A percentile compares a stretch with the other conserved stretches of the same genome.
Conservation (phyloP, 352 stramenopile genomes). For the Phytophthora palmivora region DNA sequence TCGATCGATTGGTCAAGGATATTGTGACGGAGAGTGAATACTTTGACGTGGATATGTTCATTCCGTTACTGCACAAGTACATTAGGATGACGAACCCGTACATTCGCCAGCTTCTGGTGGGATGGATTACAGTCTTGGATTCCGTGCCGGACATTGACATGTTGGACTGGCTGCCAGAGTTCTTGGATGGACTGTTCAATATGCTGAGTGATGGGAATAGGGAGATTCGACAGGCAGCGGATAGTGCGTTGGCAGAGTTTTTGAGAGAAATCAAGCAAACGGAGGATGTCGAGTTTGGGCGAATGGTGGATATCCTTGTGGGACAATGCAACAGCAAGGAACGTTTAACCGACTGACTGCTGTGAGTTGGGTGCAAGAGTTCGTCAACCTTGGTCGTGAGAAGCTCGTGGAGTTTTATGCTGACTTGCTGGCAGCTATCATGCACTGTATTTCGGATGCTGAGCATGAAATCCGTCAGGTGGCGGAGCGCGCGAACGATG, state of each 20-base stretch:
- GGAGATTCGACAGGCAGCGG: slow-evolving; percentile 97
- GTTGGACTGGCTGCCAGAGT: slow-evolving; percentile 98
- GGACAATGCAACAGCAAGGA: slow-evolving; percentile 98
- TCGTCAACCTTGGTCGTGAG: slow-evolving; percentile 96
- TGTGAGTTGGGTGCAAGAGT: slow-evolving; percentile 98
- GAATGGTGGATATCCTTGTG: slow-evolving; percentile 98
- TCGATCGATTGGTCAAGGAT: slow-evolving; percentile 96
- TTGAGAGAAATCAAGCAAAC: slow-evolving; percentile 97
- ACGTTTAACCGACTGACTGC: slow-evolving; percentile 97
- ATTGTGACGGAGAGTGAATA: slow-evolving; percentile 98
- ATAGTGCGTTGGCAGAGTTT: slow-evolving; percentile 95
- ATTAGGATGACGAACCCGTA: slow-evolving; percentile 99
- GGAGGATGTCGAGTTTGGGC: slow-evolving; percentile 97
- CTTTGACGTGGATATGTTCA: slow-evolving; percentile 99
- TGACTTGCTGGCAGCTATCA: slow-evolving; percentile 95
- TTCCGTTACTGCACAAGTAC: slow-evolving; percentile 99
- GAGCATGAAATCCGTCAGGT: slow-evolving; percentile 97
- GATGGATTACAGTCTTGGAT: slow-evolving; percentile 99
- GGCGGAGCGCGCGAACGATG: slow-evolving; percentile 97
- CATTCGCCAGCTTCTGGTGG: slow-evolving; percentile 98
- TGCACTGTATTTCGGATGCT: slow-evolving; percentile 98
- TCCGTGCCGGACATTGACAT: slow-evolving; percentile 99
- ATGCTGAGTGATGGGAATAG: slow-evolving; percentile 99
- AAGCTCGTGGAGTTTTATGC: slow-evolving; percentile 96
- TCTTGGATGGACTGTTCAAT: slow-evolving; percentile 99